Percentiles rank a stretch among this genome's conserved stretches.
Evolutionary conservation across 1,139 yeast species (phyloP).

Genomic region (Fermentozyma sake): DNA sequence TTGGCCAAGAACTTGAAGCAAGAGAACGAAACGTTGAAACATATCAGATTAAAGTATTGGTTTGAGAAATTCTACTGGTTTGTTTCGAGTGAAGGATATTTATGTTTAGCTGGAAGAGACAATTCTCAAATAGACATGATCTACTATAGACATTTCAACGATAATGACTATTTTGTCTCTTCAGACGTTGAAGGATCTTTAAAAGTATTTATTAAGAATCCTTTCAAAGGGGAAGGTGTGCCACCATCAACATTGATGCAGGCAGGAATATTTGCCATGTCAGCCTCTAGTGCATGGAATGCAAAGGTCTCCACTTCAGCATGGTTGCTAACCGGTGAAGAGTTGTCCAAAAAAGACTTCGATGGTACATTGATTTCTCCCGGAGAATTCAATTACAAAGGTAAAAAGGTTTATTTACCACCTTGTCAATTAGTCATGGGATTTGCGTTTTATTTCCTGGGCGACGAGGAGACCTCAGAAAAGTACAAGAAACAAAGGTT

Average conservation of each 20-base stretch:
- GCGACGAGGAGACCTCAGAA: conserved; percentile 49
- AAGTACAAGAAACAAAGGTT: conserved; percentile 35
- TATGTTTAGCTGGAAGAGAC: conserved; percentile 86
- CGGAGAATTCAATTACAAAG: conserved; percentile 57
- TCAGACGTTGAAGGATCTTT: conserved; percentile 74
- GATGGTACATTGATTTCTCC: conserved; percentile 62
- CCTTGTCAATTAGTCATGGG: conserved; percentile 90
- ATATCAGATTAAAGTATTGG: conserved; percentile 73
- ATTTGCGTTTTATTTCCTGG: conserved; percentile 72
- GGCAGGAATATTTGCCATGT: conserved; percentile 80
- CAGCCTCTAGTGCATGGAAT: conserved; percentile 90
- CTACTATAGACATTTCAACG: conserved; percentile 70
- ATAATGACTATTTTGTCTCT: conserved; percentile 67
- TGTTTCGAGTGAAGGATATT: conserved; percentile 79
- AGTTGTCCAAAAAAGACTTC: conserved; percentile 63
- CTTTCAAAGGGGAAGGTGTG: conserved; percentile 50
- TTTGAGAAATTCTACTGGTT: conserved; percentile 96
- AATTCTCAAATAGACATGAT: conserved; percentile 79
- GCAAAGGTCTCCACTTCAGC: conserved; percentile 75
- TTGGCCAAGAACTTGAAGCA: conserved; percentile 62
- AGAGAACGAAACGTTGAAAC: conserved; percentile 59
- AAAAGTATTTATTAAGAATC: conserved; percentile 78
- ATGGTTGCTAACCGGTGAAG: conserved; percentile 71
- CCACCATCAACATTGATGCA: conserved; percentile 88
- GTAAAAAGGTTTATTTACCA: conserved; percentile 62